Conservation (phyloP, 1,139 yeast species). For the Lodderomyces margitis region DNA sequence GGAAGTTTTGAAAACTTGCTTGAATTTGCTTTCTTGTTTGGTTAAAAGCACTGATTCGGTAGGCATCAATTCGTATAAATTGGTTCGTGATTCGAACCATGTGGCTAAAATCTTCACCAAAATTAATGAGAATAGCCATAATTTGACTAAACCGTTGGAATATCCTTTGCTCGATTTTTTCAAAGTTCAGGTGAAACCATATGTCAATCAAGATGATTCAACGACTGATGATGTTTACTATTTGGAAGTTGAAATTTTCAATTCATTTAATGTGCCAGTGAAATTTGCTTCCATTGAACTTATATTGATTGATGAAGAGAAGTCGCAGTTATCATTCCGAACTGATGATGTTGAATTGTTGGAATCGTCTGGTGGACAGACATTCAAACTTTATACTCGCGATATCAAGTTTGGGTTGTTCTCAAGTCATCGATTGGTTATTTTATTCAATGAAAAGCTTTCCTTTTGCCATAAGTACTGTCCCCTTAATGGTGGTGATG, state of each 20-base stretch:
- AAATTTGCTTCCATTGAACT: constrained; percentile 21
- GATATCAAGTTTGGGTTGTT: constrained; percentile 27
- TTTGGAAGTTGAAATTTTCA: constrained; percentile 24
- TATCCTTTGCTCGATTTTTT: constrained; percentile 32
- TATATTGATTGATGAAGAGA: constrained; percentile 18
- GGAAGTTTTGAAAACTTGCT: constrained; percentile 29
- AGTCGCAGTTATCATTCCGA: constrained; percentile 11
- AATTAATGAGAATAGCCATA: constrained; percentile 20
- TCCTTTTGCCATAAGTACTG: constrained; percentile 14
- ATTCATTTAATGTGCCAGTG: constrained; percentile 28
- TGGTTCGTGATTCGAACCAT: constrained; percentile 22
- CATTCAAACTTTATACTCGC: constrained; percentile 22
- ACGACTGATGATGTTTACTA: constrained; percentile 21
- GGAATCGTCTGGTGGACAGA: constrained; percentile 15
- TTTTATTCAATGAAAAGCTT: constrained; percentile 23
- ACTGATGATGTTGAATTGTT: constrained; percentile 9
- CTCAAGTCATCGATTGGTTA: constrained; percentile 16
- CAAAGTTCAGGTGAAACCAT: constrained; percentile 24
- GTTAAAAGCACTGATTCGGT: constrained; percentile 13
- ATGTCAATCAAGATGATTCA: constrained; percentile 23
- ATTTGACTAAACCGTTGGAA: constrained; percentile 19
- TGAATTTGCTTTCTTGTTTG: constrained; percentile 35
- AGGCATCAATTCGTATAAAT: constrained; percentile 32
- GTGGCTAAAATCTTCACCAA: constrained; percentile 23
- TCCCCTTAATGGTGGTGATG: no score